phyloP scores from a whole-genome alignment of 208 protist genomes.

The Wallacemonas sp. region DNA sequence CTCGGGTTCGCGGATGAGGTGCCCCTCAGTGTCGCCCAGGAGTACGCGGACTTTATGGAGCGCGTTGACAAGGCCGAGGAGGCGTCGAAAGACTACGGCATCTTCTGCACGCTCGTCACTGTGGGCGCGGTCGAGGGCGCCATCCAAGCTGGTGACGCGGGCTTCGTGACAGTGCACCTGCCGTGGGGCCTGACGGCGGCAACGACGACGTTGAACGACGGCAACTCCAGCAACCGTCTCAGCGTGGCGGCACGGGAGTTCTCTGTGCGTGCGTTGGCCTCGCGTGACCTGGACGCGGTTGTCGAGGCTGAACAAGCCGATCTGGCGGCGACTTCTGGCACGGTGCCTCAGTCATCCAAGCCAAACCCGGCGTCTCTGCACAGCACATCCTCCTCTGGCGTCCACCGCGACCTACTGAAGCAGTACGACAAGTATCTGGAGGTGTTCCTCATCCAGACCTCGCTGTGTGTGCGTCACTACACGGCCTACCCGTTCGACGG shows the following conservation, averaged over 20 bases:
- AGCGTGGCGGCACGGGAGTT: constrained; percentile 46
- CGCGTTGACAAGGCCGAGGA: constrained; percentile 50
- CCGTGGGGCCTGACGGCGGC: constrained; percentile 63
- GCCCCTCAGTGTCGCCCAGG: constrained; percentile 37
- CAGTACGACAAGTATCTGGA: constrained; percentile 45
- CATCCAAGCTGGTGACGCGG: constrained; percentile 47
- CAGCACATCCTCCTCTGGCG: background rate
- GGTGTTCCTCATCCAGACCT: constrained; percentile 69
- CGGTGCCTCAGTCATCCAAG: no score
- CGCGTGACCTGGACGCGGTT: constrained; percentile 21
- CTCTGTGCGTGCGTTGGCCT: constrained; percentile 43
- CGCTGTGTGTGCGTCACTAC: constrained; percentile 67
- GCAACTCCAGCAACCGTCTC: constrained; percentile 78
- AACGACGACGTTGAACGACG: constrained; percentile 76
- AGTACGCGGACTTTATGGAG: constrained; percentile 71
- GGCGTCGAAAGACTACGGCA: constrained; percentile 77
- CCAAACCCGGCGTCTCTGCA: background rate
- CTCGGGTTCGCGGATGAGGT: constrained; percentile 43
- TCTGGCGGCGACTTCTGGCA: no score
- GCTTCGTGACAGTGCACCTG: constrained; percentile 57
- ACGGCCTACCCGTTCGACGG: constrained; percentile 83
- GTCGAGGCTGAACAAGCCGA: background rate
- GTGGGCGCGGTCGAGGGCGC: constrained; percentile 42
- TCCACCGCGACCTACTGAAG: background rate
- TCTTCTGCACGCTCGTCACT: constrained; percentile 55